These are phyloP conservation scores for Thraustotheca clavata DNA, from an alignment of 352 stramenopile species.

Conservation along the genomic window DNA sequence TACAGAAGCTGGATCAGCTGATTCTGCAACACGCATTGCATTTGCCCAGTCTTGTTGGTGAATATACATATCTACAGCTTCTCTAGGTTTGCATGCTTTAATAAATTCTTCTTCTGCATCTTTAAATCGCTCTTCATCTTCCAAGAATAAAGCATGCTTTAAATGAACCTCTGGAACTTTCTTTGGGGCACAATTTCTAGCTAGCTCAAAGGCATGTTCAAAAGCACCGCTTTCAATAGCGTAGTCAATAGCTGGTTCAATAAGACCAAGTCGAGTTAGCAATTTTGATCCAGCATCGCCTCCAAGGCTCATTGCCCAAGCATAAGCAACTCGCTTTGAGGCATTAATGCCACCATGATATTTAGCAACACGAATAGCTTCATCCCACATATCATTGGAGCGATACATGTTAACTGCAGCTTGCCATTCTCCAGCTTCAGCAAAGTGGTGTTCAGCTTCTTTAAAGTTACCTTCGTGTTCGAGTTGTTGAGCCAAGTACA, in stretches of 20 bases:
- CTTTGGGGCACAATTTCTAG: conserved; percentile 67
- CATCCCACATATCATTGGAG: conserved; percentile 91
- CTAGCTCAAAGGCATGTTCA: conserved; percentile 90
- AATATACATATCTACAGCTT: conserved; percentile 95
- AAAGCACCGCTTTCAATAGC: conserved; percentile 88
- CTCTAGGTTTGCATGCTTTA: conserved; percentile 85
- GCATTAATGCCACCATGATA: conserved; percentile 87
- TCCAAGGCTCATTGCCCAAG: conserved; percentile 87
- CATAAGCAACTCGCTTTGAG: conserved; percentile 90
- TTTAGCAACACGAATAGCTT: conserved; percentile 91
- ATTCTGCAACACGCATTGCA: conserved; percentile 88
- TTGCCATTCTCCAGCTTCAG: conserved; percentile 85
- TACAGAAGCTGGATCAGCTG: conserved; percentile 79
- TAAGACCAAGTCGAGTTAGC: conserved; percentile 85
- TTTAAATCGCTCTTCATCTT: conserved; percentile 91
- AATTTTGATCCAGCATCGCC: conserved; percentile 87
- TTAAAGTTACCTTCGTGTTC: conserved; percentile 90
- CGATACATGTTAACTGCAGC: conserved; percentile 93
- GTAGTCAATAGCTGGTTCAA: conserved; percentile 92
- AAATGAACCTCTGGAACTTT: conserved; percentile 90
- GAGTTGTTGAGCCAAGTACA: conserved; percentile 89
- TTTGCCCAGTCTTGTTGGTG: conserved; percentile 91
- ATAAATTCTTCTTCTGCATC: conserved; percentile 91
- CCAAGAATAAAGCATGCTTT: conserved; percentile 89
- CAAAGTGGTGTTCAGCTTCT: conserved; percentile 91